Base-by-base conservation (phyloP, 192 early-diverging fungal genomes). In the Spizellomyces punctatus region DNA sequence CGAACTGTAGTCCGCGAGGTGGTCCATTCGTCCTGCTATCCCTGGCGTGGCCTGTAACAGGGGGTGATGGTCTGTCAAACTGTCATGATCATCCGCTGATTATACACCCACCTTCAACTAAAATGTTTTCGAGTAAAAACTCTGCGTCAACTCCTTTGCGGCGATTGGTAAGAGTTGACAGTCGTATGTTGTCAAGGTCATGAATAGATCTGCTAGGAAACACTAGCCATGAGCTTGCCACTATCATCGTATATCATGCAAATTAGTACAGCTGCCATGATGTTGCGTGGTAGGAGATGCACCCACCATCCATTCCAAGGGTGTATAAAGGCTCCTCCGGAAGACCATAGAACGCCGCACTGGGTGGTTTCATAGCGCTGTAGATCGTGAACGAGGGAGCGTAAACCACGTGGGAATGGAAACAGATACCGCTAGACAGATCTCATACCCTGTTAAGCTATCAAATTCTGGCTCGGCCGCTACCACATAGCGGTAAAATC, bases 111-210 rank as follows among this genome's bases (percentile, higher is more conserved):
- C 63, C 85, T 79, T 99, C 95, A 6, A 98, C 86, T 43, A 99
- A 82, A 46, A 99, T 92, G 45, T 93, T 85, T 54, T 87, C 84
- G 3, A 99, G 81, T 64, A 86, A 83, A 78, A 95, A 97, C 5
- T 84, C 80, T 0, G 95, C 91, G 7, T 88, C 83, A 1, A 96
- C 89, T 14, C 86, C 87, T 2, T 73, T 69, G 10, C 64, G 64
- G 2, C 78, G 58, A 17, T 69, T 66, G 16, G 80, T 81, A 10
- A 90, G 59, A 5, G 78, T 81, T 4, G 85, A 72, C 12, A 97
- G 78, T 10, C 86, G 83, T 56, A 99, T 88, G 70, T 99, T 99
- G 79, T 99, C 97, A 19, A 99, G 79, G 73, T 99, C 97, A 65
- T 96, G 82, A 17, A 91, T 79, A 10, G 92, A 93, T 8, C 89